Conservation (phyloP, 2,329 filamentous ascomycete genomes). For the Cladosporium sphaerospermum region DNA sequence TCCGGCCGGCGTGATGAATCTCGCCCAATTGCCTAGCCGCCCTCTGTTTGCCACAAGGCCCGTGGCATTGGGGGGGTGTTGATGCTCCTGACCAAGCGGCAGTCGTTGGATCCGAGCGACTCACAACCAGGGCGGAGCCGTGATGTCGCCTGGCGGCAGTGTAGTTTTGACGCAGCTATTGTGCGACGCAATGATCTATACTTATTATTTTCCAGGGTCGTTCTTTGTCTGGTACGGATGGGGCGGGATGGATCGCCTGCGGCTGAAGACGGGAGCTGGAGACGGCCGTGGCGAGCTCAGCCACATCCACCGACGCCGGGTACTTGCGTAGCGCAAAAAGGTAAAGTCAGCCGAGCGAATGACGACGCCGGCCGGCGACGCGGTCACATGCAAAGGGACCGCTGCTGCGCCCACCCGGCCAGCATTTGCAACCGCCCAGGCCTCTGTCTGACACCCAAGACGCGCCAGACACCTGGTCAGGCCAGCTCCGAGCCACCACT, state of each 20-base stretch:
- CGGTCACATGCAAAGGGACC: neutral
- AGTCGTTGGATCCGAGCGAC: too few species aligned
- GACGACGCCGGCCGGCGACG: neutral
- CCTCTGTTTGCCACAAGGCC: too few species aligned
- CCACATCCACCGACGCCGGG: neutral
- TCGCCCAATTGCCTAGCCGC: too few species aligned
- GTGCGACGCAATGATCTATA: neutral
- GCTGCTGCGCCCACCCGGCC: neutral
- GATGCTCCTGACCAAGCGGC: too few species aligned
- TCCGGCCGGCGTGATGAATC: too few species aligned
- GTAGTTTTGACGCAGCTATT: neutral
- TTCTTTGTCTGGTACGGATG: neutral
- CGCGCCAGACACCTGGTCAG: neutral
- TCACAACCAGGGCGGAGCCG: too few species aligned
- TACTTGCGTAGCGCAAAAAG: neutral
- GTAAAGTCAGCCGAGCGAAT: neutral
- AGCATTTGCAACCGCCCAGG: neutral
- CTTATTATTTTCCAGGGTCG: neutral
- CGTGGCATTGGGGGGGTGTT: too few species aligned
- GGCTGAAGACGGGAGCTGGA: neutral
- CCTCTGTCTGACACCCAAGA: neutral
- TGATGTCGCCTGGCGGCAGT: too few species aligned
- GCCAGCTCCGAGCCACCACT: slow-evolving; percentile 7
- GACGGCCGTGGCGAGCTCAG: neutral
- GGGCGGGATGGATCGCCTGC: neutral